Percentiles rank a stretch among this genome's conserved stretches.
phyloP scores from a whole-genome alignment of 2,329 filamentous ascomycete species.

The Clarireedia homoeocarpa region DNA sequence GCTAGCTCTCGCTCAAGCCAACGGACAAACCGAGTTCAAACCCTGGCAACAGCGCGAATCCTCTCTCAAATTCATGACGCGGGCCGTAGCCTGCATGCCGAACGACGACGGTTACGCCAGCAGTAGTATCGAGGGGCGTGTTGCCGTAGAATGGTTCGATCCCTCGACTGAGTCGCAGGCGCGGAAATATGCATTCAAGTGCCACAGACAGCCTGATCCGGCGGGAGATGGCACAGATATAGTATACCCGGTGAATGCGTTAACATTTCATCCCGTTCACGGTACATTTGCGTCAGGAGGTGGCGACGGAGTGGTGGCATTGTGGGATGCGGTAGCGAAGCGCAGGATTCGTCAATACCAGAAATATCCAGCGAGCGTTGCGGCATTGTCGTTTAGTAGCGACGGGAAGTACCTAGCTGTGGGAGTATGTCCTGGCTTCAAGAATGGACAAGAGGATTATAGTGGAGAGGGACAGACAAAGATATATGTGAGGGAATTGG shows the following conservation, averaged over 20 bases:
- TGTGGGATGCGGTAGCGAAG: conserved; percentile 68
- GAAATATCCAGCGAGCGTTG: conserved; percentile 54
- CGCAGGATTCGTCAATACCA: conserved; percentile 63
- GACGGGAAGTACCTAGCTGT: conserved; percentile 60
- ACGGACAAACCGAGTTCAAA: conserved; percentile 44
- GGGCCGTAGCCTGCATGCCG: conserved; percentile 91
- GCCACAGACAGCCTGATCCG: conserved; percentile 70
- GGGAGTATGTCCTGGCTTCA: conserved; percentile 61
- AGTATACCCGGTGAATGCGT: conserved; percentile 65
- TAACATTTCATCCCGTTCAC: conserved; percentile 61
- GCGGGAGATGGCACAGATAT: conserved; percentile 54
- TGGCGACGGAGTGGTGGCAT: conserved; percentile 61
- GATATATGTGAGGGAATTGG: conserved; percentile 75
- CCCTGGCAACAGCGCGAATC: conserved; percentile 94
- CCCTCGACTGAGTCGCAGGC: conserved; percentile 79
- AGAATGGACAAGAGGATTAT: conserved; percentile 68
- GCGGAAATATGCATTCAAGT: conserved; percentile 98
- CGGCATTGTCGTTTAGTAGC: conserved; percentile 52
- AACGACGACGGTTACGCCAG: conserved; percentile 91
- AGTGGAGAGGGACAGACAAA: conserved; percentile 64
- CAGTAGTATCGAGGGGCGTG: conserved; percentile 86
- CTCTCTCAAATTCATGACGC: conserved; percentile 91
- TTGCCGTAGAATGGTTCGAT: conserved; percentile 98
- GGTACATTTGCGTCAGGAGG: conserved; percentile 63
- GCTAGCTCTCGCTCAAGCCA: conserved; percentile 44